A percentile compares a stretch with the other conserved stretches of the same genome.
phyloP scores from a whole-genome alignment of 208 protist genomes.

The Leishmania tropica region DNA sequence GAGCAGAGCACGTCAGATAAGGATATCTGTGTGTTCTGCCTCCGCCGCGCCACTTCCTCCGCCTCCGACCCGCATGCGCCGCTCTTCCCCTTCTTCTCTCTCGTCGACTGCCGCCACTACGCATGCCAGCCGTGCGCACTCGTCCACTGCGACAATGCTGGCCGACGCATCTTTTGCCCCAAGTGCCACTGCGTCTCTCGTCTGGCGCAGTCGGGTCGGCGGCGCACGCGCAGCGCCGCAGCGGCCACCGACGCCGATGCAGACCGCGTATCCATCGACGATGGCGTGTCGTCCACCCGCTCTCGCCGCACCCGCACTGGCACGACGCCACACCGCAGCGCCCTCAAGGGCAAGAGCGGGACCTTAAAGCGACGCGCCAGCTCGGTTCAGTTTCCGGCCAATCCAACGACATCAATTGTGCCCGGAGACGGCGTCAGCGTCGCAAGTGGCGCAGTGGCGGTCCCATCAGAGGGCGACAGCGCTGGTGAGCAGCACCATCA shows the following conservation, averaged over 20 bases:
- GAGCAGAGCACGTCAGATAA: conserved; percentile 31
- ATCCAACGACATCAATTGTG: conserved; percentile 30
- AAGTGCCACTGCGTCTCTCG: conserved; percentile 77
- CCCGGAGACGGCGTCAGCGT: conserved; percentile 5
- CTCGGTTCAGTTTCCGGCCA: conserved; percentile 67
- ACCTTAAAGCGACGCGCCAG: conserved; percentile 46
- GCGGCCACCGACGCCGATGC: conserved; percentile 6
- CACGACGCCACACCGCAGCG: conserved; percentile 41
- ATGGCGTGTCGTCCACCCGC: conserved; percentile 69
- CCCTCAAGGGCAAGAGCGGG: conserved; percentile 39
- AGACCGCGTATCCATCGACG: conserved; percentile 62
- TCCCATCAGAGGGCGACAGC: not conserved
- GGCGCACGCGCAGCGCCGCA: conserved; percentile 39
- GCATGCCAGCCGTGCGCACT: conserved; percentile 90
- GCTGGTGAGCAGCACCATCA: conserved; percentile 2
- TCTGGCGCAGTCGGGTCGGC: conserved; percentile 73
- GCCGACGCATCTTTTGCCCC: conserved; percentile 72
- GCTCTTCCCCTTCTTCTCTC: conserved; percentile 88
- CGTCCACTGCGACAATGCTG: conserved; percentile 81
- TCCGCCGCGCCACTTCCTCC: conserved; percentile 40
- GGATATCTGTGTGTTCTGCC: conserved; percentile 73
- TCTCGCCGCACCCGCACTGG: conserved; percentile 40
- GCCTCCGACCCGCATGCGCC: conserved; percentile 75
- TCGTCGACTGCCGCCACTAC: conserved; percentile 90
- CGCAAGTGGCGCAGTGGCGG: conserved; percentile 3